phyloP scores from a whole-genome alignment of 108 stramenopile species.

The Nitzschia sp. region DNA sequence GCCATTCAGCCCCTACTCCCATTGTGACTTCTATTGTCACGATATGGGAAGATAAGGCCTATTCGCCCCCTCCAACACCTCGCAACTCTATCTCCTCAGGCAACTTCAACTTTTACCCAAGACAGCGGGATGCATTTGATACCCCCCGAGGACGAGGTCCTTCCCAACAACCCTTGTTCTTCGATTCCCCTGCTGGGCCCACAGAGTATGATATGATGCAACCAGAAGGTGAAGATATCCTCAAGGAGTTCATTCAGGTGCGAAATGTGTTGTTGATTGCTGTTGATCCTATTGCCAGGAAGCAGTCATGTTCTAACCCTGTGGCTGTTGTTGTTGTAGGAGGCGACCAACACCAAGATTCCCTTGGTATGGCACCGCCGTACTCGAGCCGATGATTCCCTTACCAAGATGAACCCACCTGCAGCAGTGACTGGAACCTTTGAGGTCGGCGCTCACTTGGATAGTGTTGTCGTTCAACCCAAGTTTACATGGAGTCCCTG shows the following conservation, averaged over 20 bases:
- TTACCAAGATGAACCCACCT: conserved; percentile 5
- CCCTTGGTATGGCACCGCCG: conserved; percentile 38
- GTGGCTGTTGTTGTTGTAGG: conserved; percentile 10
- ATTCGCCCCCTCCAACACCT: background rate
- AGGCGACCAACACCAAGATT: conserved; percentile 30
- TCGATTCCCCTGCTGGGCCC: background rate
- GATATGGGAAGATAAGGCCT: background rate
- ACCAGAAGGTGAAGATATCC: conserved; percentile 8
- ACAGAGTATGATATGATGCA: conserved; percentile 17
- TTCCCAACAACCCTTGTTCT: background rate
- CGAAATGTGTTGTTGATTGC: background rate
- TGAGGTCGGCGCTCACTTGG: conserved; percentile 65
- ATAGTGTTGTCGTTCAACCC: conserved; percentile 60
- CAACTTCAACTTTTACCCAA: conserved; percentile 16
- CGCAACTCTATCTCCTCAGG: background rate
- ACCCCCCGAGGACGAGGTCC: background rate
- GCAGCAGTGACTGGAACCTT: conserved; percentile 48
- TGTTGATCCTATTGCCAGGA: no score
- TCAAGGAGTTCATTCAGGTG: conserved; percentile 20
- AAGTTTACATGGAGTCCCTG: conserved; percentile 67
- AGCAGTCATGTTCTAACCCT: background rate
- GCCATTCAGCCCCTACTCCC: background rate
- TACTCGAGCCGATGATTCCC: conserved; percentile 1
- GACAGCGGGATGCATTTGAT: background rate
- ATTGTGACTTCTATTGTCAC: conserved; percentile 4